Conservation (phyloP, 371 early-diverging fungal genomes). For the Mortierella sp. region DNA sequence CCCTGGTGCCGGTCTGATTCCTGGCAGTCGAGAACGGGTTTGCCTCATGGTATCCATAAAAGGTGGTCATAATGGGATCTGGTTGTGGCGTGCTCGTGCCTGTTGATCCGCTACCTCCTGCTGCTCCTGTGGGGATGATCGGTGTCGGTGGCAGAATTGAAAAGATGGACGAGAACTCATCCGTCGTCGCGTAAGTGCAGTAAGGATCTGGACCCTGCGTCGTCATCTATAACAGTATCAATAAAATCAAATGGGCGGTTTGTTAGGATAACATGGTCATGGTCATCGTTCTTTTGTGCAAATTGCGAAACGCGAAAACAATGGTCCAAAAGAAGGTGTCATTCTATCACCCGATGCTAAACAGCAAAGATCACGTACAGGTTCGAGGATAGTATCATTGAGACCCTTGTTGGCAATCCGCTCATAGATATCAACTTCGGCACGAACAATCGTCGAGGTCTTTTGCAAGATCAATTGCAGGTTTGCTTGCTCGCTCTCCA, state of each 20-base stretch:
- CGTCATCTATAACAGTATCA: constrained; percentile 56
- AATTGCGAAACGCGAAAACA: not conserved
- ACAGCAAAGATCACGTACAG: constrained; percentile 33
- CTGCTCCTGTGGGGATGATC: constrained; percentile 48
- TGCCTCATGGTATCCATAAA: constrained; percentile 48
- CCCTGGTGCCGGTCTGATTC: constrained; percentile 30
- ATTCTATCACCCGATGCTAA: not conserved
- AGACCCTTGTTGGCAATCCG: constrained; percentile 65
- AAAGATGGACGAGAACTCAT: constrained; percentile 64
- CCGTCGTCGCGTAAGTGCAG: constrained; percentile 62
- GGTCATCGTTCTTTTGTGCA: not conserved
- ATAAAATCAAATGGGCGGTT: not conserved
- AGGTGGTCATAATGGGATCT: constrained; percentile 34
- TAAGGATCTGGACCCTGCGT: constrained; percentile 68
- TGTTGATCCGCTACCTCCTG: constrained; percentile 19
- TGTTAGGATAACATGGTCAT: not conserved
- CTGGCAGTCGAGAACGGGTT: constrained; percentile 50
- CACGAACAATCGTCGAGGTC: constrained; percentile 64
- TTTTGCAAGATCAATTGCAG: constrained; percentile 62
- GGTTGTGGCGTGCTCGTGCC: constrained; percentile 39
- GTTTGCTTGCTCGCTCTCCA: constrained; percentile 64
- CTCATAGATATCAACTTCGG: constrained; percentile 68
- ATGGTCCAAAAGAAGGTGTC: not conserved
- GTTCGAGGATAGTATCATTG: constrained; percentile 64
- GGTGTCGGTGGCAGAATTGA: constrained; percentile 64